phyloP scores from a whole-genome alignment of 768 basidiomycete genomes.

The Suillus plorans region DNA sequence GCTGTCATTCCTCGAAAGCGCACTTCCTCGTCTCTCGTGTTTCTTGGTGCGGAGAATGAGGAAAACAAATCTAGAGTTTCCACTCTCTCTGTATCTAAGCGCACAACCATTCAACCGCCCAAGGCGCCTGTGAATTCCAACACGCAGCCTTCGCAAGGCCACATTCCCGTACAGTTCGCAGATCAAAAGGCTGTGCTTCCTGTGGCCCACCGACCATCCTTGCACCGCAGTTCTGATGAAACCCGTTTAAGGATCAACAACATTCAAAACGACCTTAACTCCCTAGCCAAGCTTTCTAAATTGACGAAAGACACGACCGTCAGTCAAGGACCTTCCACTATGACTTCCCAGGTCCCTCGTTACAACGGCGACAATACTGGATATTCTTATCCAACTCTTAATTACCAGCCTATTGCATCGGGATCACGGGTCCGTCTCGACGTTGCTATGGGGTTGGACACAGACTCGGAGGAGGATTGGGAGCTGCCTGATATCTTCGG shows the following conservation, averaged over 20 bases:
- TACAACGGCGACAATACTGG: too few relatives aligned
- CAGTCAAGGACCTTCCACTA: not conserved
- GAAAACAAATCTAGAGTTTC: not conserved
- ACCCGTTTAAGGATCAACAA: not conserved
- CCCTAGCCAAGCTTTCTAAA: not conserved
- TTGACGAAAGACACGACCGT: not conserved
- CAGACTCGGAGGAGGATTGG: not conserved
- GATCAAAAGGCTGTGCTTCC: constrained; percentile 4
- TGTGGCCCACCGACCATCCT: not conserved
- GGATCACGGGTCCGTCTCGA: constrained; percentile 16
- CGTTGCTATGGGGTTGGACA: not conserved
- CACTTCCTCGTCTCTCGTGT: constrained; percentile 29
- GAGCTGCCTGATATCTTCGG: not conserved
- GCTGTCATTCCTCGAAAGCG: constrained; percentile 40
- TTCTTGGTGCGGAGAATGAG: constrained; percentile 7
- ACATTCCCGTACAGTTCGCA: not conserved
- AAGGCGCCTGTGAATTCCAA: constrained; percentile 25
- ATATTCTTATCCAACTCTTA: not conserved
- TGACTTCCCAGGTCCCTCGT: not conserved
- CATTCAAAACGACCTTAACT: not conserved
- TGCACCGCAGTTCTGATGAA: not conserved
- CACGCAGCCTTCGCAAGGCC: constrained; percentile 1
- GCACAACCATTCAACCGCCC: constrained; percentile 23
- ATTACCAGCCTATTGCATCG: constrained; percentile 14
- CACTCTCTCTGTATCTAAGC: constrained; percentile 16